A percentile compares a stretch with the other conserved stretches of the same genome.
phyloP scores from a whole-genome alignment of 495 filamentous ascomycete genomes.

The Parathielavia hyrcaniae region DNA sequence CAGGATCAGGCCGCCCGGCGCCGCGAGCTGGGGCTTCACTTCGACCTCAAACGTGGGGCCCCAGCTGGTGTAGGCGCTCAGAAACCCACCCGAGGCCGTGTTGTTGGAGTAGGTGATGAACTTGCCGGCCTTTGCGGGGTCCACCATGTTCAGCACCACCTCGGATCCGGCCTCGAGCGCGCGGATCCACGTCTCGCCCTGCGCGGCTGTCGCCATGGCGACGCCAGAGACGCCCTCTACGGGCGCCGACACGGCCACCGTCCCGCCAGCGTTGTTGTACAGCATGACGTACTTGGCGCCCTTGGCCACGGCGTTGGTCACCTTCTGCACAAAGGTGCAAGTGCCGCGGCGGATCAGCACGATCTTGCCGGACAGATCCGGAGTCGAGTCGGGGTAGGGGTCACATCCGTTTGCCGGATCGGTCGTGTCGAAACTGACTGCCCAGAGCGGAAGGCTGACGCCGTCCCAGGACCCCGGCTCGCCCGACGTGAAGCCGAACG shows the following conservation, averaged over 20 bases:
- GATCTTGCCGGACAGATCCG: constrained; percentile 47
- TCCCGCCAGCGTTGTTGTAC: constrained; percentile 45
- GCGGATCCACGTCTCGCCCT: constrained; percentile 43
- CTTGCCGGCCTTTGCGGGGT: constrained; percentile 37
- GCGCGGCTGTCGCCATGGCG: constrained; percentile 42
- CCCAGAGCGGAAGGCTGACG: constrained; percentile 46
- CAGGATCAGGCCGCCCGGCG: constrained; percentile 51
- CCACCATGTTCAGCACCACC: constrained; percentile 40
- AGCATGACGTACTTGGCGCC: constrained; percentile 53
- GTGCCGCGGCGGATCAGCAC: constrained; percentile 51
- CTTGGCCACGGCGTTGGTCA: constrained; percentile 42
- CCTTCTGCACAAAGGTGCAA: constrained; percentile 47
- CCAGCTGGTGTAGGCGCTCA: constrained; percentile 51
- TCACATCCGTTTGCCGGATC: constrained; percentile 43
- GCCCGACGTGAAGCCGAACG: constrained; percentile 39
- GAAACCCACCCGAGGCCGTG: constrained; percentile 37
- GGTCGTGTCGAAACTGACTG: constrained; percentile 45
- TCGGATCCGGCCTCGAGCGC: constrained; percentile 33
- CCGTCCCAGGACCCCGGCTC: constrained; percentile 35
- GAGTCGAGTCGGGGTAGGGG: constrained; percentile 40
- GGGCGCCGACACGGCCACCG: constrained; percentile 24
- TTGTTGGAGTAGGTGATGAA: constrained; percentile 36
- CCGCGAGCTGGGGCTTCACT: constrained; percentile 48
- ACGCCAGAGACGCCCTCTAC: constrained; percentile 31
- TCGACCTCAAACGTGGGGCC: constrained; percentile 52